Evolutionary conservation across 768 basidiomycete genomes (phyloP), one percentile per base, ranked within the genome.

Genomic region (Flagelloscypha sp.): DNA sequence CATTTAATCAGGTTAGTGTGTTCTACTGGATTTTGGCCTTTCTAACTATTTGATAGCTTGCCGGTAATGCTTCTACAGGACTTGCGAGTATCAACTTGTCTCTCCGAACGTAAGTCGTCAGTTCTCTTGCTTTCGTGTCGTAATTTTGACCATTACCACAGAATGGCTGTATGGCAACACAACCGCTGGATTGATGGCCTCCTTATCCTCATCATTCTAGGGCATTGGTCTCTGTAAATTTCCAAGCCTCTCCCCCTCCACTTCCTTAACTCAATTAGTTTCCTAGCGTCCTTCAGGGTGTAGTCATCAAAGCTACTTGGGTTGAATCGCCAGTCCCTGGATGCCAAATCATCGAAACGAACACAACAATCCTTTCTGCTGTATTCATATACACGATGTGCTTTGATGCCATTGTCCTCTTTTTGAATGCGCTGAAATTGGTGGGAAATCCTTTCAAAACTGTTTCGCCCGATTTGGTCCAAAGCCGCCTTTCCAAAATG

Each of bases 361-460:
- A 78, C 49, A 84, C 74, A 52, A 73, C 53, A 7, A 56, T 82
- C 34, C 66, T 84, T 21, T 76, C 78, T 4, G 74, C 76, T 3
- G 77, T 77, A 3, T 84, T 83, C 54, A 77, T 83, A 21, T 84
- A 84, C 46, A 75, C 80, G 20, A 85, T 84, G 83, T 62, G 64
- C 48, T 82, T 84, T 49, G 83, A 84, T 50, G 57, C 80, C 15
- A 39, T 68, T 19, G 77, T 83, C 24, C 63, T 84, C 29, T 40
- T 60, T 17, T 55, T 84, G 44, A 81, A 72, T 24, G 70, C 66
- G 9, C 74, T 70, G 55, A 83, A 79, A 49, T 66, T 84, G 16
- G 55, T 54, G 11, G 55, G 53, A 56, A 40, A n/a, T n/a, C n/a
- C n/a, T n/a, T 40, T 7, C 42, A 35, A 23, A 45, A 28, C 42